Conservation (phyloP, 176 grass and related monocot genomes). For the Poa annua region DNA sequence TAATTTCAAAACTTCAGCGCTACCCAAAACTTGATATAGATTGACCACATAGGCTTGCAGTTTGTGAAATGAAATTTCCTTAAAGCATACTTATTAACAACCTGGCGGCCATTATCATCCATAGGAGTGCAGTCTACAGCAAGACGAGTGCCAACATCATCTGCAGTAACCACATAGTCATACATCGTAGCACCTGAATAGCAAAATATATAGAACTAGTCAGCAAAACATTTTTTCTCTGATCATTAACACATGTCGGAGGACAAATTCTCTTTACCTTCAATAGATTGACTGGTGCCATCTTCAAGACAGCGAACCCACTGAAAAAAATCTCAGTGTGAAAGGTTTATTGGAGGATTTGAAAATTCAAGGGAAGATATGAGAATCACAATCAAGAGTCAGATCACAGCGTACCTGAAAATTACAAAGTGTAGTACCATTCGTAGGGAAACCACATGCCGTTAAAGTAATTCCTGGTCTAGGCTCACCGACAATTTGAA, state of each 20-base stretch:
- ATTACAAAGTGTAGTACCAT: slow-evolving; percentile 95
- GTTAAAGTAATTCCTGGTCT: slow-evolving; percentile 60
- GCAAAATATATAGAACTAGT: slow-evolving; percentile 31
- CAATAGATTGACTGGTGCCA: slow-evolving; percentile 77
- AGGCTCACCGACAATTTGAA: slow-evolving; percentile 87
- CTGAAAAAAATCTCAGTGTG: slow-evolving; percentile 51
- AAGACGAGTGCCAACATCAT: slow-evolving; percentile 91
- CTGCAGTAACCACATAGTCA: slow-evolving; percentile 88
- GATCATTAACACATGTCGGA: slow-evolving; percentile 32
- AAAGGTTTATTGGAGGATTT: slow-evolving; percentile 28
- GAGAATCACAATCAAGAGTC: slow-evolving; percentile 25
- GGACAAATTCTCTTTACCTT: slow-evolving; percentile 60
- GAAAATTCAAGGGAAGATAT: slow-evolving; percentile 25
- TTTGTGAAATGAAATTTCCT: slow-evolving; percentile 1
- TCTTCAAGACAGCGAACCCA: slow-evolving; percentile 89
- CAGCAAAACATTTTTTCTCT: slow-evolving; percentile 26
- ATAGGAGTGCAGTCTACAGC: slow-evolving; percentile 95
- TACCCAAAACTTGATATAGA: slow-evolving; percentile 8
- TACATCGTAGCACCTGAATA: slow-evolving; percentile 79
- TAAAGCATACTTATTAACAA: slow-evolving; percentile 34
- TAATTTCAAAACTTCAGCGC: background rate
- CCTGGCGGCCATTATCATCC: slow-evolving; percentile 91
- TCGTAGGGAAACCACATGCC: slow-evolving; percentile 79
- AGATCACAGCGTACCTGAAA: slow-evolving; percentile 75
- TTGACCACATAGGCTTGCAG: slow-evolving; percentile 10